phyloP scores from a whole-genome alignment of 192 early-diverging fungal species.

The Podila clonocystis region DNA sequence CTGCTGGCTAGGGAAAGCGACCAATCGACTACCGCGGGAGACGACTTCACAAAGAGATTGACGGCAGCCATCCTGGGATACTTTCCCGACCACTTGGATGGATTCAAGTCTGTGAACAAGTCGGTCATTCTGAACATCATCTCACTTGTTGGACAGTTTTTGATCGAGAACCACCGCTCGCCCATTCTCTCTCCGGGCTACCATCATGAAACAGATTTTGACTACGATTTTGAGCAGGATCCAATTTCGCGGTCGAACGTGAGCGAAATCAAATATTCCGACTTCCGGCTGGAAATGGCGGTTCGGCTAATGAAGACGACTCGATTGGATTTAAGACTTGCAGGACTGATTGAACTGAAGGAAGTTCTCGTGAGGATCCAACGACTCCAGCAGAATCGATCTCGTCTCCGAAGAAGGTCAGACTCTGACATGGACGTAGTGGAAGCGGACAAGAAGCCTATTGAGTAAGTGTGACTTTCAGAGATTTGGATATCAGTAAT shows the following conservation, averaged over 20 bases:
- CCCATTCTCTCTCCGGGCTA: conserved; percentile 16
- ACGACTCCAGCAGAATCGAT: conserved; percentile 31
- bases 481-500: not conserved
- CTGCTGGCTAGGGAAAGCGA: conserved; percentile 18
- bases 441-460: conserved; percentile 36
- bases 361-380: conserved; percentile 50
- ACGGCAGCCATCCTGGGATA: conserved; percentile 22
- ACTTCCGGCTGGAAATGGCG: conserved; percentile 55
- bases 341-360: conserved; percentile 57
- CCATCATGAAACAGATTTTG: conserved; percentile 38
- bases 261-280: conserved; percentile 49
- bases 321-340: conserved; percentile 53
- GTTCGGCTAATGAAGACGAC: conserved; percentile 54
- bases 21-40: not conserved
- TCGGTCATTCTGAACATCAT: conserved; percentile 32
- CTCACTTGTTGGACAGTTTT: conserved; percentile 18
- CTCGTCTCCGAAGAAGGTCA: conserved; percentile 32
- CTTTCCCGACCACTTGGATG: conserved; percentile 39
- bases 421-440: conserved; percentile 46
- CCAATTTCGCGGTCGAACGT: conserved; percentile 23
- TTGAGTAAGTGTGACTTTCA: conserved; percentile 30
- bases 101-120: conserved; percentile 35
- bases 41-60: conserved; percentile 18
- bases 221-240: conserved; percentile 48
- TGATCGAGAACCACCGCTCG: conserved; percentile 36